Evolutionary conservation across 179 eudicot species (phyloP).

Genomic region (Beta corolliflora): DNA sequence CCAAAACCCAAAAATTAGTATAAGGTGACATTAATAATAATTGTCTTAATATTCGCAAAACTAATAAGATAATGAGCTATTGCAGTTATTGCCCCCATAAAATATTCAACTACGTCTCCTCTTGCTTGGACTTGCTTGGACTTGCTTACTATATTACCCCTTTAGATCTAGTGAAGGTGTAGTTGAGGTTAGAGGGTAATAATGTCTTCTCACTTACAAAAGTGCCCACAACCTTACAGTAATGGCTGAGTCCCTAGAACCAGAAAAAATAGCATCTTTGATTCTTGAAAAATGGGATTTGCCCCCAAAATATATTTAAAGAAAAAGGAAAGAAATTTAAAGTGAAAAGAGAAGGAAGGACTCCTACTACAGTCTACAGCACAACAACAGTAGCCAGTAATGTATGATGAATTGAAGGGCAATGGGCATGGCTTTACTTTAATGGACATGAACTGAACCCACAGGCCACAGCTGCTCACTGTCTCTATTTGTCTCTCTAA

Average conservation of each 20-base stretch:
- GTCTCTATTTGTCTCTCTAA: constrained; percentile 30
- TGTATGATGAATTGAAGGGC: constrained; percentile 35
- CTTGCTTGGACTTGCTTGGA: constrained; percentile 18
- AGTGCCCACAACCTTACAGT: not conserved
- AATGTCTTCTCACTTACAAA: constrained; percentile 12
- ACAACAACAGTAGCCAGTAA: constrained; percentile 8
- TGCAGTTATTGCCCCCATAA: constrained; percentile 28
- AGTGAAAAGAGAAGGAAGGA: constrained; percentile 6
- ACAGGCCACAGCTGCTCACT: constrained; percentile 46
- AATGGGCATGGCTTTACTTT: constrained; percentile 40
- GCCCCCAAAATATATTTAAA: constrained; percentile 9
- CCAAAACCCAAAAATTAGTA: constrained; percentile 3
- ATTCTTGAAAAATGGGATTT: constrained; percentile 35
- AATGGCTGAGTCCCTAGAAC: constrained; percentile 8
- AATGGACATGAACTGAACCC: constrained; percentile 48
- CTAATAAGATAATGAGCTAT: constrained; percentile 12
- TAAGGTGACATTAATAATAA: constrained; percentile 26
- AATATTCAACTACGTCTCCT: constrained; percentile 23
- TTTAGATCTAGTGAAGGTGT: too few species aligned
- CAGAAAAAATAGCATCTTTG: constrained; percentile 37
- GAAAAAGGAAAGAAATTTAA: not conserved
- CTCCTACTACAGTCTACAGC: not conserved
- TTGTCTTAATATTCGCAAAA: constrained; percentile 27
- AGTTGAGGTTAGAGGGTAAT: not conserved
- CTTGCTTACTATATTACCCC: constrained; percentile 13